Base-by-base conservation (phyloP, 2,329 filamentous ascomycete species). In the Aspergillus pseudotamarii region DNA sequence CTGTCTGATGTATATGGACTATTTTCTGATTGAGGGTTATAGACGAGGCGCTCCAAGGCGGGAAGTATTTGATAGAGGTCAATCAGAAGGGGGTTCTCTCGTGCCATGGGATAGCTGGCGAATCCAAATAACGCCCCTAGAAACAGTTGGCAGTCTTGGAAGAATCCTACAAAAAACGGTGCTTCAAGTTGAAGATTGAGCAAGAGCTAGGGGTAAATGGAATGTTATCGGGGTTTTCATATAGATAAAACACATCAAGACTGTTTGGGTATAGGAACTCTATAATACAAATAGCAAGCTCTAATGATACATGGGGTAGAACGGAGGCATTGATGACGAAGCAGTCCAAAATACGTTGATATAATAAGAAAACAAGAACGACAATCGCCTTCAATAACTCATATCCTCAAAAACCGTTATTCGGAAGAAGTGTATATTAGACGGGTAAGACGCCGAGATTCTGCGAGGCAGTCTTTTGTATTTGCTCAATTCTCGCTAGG, bases 401-500 rank as follows among this genome's bases (percentile, higher is more conserved):
- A 2, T 19, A 26, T 23, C 11, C 23, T 26, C 32, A 4, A 38
- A 10, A 23, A 4, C 6, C 36, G 23, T 36, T 21, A 21, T 14
- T 4, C 10, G 28, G 16, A 36, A 28, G 32, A 55, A 16, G 21
- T 36, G 32, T 8, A 5, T 23, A 55, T 55, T 21, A 55, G 5
- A n/a, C 51, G 12, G 32, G n/a, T 8, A 26, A 21, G 34, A 9
- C 32, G 11, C 38, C 51, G 4, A 23, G 23, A 63, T 43, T 36
- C 43, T 32, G 43, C 30, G 30, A 56, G 28, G 61, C 58, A 41
- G 50, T 56, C n/a, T 69, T 70, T 57, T 77, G 73, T 46, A 77
- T 69, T 60, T 70, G 67, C 57, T 72, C 70, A 57, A 82, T 76
- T 57, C 74, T 72, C 28, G 72, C 66, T 69, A 83, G 67, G 5